Conservation (phyloP, 176 grass and related monocot species). For the Carex littledalei region DNA sequence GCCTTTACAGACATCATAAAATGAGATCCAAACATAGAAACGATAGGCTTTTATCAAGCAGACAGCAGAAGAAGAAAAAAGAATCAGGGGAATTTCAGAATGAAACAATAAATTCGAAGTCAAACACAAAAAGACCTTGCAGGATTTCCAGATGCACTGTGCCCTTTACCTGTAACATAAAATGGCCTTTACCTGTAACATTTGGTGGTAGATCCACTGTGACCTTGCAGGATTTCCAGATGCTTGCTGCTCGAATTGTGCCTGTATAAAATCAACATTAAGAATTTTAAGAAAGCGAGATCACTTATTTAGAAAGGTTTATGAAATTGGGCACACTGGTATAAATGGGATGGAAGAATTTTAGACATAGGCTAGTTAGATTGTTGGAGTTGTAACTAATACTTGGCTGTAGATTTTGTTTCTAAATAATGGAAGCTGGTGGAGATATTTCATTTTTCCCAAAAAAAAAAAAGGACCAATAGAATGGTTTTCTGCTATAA, state of each 20-base stretch:
- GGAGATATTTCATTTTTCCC: not conserved
- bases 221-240: constrained; percentile 46
- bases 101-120: not conserved
- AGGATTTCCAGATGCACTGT: no score
- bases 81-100: not conserved
- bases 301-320: not conserved
- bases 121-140: not conserved
- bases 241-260: constrained; percentile 60
- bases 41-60: not conserved
- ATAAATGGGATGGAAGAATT: constrained; percentile 15
- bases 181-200: constrained; percentile 54
- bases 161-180: not conserved
- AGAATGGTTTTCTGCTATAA: not conserved
- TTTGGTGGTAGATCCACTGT: constrained; percentile 91
- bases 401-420: not conserved
- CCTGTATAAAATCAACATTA: constrained; percentile 23
- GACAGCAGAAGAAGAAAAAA: not conserved
- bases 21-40: not conserved
- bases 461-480: not conserved
- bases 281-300: not conserved
- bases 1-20: not conserved
- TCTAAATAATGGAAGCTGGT: constrained; percentile 7
- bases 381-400: not conserved
- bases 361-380: not conserved
- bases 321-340: not conserved